phyloP scores from a whole-genome alignment of 345 rosid genomes.

The Nasturtium officinale region DNA sequence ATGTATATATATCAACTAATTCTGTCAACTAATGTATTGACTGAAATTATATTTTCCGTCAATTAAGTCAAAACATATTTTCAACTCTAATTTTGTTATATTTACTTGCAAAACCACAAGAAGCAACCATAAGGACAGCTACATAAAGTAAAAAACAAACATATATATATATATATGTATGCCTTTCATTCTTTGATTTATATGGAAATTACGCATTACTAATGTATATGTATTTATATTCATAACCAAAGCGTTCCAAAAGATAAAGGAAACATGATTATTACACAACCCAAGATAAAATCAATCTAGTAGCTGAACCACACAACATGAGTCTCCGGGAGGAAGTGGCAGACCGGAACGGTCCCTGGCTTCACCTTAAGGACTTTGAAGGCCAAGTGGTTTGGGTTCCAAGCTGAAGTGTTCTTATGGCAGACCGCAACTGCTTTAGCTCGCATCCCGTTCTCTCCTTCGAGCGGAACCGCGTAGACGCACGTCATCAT shows the following conservation, averaged over 20 bases:
- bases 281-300: slow-evolving; percentile 24
- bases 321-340: slow-evolving; percentile 73
- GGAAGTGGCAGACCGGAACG: slow-evolving; percentile 76
- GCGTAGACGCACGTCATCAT: slow-evolving; percentile 53
- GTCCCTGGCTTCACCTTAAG: slow-evolving; percentile 78
- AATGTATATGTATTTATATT: slow-evolving; percentile 29
- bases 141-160: neutral
- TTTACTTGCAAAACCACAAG: slow-evolving; percentile 23
- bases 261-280: slow-evolving; percentile 20
- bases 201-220: slow-evolving; percentile 18
- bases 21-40: neutral
- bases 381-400: slow-evolving; percentile 76
- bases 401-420: slow-evolving; percentile 83
- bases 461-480: slow-evolving; percentile 63
- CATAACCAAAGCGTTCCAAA: slow-evolving; percentile 36
- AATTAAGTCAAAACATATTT: neutral
- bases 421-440: slow-evolving; percentile 83
- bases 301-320: slow-evolving; percentile 56
- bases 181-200: slow-evolving; percentile 12
- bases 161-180: neutral
- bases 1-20: too few relatives aligned
- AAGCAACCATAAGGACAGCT: slow-evolving; percentile 19
- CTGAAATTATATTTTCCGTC: neutral
- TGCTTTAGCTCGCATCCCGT: slow-evolving; percentile 66
- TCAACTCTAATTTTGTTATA: slow-evolving; percentile 28